A percentile compares a stretch with the other conserved stretches of the same genome.
Evolutionary conservation across 106 monocot genomes (phyloP).

Genomic region (Allium cepa): DNA sequence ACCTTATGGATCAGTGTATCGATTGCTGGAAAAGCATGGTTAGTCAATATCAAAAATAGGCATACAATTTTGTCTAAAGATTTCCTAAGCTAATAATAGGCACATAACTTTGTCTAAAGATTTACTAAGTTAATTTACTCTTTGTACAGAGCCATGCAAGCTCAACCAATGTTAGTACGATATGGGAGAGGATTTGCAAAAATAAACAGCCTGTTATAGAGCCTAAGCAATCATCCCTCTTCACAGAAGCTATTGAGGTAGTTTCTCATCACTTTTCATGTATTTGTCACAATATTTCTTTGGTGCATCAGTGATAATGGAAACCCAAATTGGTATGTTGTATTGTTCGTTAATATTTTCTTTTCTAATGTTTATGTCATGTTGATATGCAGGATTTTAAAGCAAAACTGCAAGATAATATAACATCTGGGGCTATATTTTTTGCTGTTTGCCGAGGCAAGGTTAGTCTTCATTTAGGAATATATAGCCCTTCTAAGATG

Average conservation of each 20-base stretch:
- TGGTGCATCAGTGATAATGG: neutral
- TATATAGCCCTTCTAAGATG: no score
- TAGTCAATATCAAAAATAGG: constrained; percentile 6
- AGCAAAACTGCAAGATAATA: constrained; percentile 47
- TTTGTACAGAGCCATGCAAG: constrained; percentile 60
- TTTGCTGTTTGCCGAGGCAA: constrained; percentile 99
- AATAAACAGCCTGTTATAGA: constrained; percentile 94
- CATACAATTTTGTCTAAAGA: neutral
- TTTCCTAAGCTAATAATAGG: neutral
- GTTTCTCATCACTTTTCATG: neutral
- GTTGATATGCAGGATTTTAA: constrained; percentile 72
- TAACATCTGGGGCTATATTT: constrained; percentile 81
- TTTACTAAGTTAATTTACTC: neutral
- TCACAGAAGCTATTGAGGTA: constrained; percentile 82
- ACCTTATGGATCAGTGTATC: constrained; percentile 92
- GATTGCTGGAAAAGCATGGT: constrained; percentile 94
- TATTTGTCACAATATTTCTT: neutral
- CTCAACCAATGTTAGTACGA: constrained; percentile 56
- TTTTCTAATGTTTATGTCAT: neutral
- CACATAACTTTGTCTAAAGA: neutral
- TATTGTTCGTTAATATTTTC: neutral
- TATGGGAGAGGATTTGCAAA: constrained; percentile 97
- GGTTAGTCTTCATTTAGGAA: constrained; percentile 23
- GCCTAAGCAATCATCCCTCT: constrained; percentile 82
- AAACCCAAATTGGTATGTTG: neutral